Percentiles rank a stretch among this genome's conserved stretches.
phyloP scores from a whole-genome alignment of 2,329 filamentous ascomycete genomes.

The Phaeosphaeria sp. region DNA sequence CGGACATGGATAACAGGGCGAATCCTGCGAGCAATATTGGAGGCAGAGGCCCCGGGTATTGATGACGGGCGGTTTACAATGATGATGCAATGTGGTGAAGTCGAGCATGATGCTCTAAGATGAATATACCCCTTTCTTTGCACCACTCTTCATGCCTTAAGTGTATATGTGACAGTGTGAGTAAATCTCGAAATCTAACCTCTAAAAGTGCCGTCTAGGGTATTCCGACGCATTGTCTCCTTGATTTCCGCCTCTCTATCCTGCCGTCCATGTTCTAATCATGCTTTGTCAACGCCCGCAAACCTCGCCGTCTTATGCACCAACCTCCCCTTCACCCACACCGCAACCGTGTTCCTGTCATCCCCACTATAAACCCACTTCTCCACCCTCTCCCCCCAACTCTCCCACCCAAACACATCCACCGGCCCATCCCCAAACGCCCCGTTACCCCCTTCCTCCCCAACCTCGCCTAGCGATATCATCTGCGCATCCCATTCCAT shows the following conservation, averaged over 20 bases:
- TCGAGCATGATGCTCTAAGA: not conserved
- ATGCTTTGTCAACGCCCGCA: not conserved
- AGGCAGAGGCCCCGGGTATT: not conserved
- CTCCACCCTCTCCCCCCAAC: constrained; percentile 81
- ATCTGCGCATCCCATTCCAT: constrained; percentile 93
- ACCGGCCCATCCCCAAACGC: constrained; percentile 68
- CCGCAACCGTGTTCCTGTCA: constrained; percentile 84
- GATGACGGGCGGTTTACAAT: not conserved
- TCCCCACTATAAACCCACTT: constrained; percentile 97
- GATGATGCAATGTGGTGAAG: not conserved
- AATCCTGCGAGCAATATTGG: not conserved
- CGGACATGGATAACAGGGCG: constrained; percentile 15
- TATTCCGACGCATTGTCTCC: no score
- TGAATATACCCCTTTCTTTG: constrained; percentile 6
- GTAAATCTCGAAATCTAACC: not conserved
- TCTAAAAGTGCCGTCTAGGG: not conserved
- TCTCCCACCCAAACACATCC: constrained; percentile 90
- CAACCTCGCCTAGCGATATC: constrained; percentile 64
- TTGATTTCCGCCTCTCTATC: no score
- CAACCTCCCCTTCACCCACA: constrained; percentile 86
- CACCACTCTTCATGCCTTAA: not conserved
- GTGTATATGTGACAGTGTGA: not conserved
- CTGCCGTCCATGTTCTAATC: no score
- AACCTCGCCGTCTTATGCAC: constrained; percentile 64
- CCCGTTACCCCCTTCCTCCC: constrained; percentile 47